Evolutionary conservation across 2,329 filamentous ascomycete genomes (phyloP), one percentile per base, ranked within the genome.

Genomic region (Xenoacremonium recifei): DNA sequence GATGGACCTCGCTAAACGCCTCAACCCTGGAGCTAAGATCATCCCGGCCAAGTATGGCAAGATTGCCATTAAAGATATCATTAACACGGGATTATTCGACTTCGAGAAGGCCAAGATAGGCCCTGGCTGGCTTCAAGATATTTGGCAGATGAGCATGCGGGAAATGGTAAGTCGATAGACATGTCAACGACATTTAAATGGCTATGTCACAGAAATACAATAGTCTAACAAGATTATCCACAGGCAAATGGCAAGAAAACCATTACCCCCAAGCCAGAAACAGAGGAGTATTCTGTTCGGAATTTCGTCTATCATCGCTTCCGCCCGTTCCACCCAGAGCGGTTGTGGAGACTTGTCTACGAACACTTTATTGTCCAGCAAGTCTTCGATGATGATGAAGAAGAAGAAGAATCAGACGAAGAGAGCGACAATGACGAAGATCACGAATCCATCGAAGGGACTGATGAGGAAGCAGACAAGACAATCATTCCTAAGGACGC

Each of bases 261-360:
- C 3, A 58, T 84, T 37, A 81, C 79, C 0, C 82, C 82, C 0
- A 86, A 80, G 57, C 85, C 84, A 0, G 84, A 88, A 64, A 87
- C 83, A 0, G 72, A 87, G 40, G 84, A 87, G 70, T 87, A 87
- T 55, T 82, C 82, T 6, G 83, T 89, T 10, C 76, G 79, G 25
- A 88, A 80, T 57, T 87, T 87, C 50, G 80, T 89, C 11, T 89
- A 89, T 58, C 70, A 73, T 1, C 76, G 79, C 0, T 70, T 77
- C 6, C 67, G 76, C 1, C 80, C 80, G 0, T 76, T 78, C 40
- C 70, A 77, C 30, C 75, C 75, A 0, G 59, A 59, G 2, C 58
- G 73, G 0, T 63, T 78, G 0, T 77, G 67, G 63, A 57, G 61
- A 0, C 54, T 72, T 16, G 47, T 77, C 2, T 67, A 71, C 21